These are phyloP conservation scores for Uronychia binucleata DNA, from an alignment of 73 alveolate genomes.

Conservation along the genomic window DNA sequence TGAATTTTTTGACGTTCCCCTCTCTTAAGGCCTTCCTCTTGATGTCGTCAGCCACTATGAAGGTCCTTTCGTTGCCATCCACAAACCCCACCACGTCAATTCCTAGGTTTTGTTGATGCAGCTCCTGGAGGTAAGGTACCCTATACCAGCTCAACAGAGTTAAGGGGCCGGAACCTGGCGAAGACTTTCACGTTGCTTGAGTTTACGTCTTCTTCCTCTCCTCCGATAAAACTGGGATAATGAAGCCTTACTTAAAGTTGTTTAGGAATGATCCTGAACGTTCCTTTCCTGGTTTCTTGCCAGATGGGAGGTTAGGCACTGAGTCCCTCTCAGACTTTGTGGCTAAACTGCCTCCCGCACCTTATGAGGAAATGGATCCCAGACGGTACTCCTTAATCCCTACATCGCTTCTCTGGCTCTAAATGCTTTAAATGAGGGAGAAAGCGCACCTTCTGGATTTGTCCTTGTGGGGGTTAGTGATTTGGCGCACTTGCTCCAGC, in stretches of 20 bases:
- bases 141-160: conserved; percentile 46
- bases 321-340: background rate
- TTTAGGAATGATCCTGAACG: background rate
- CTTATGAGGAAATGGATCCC: background rate
- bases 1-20: conserved; percentile 23
- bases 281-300: background rate
- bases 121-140: background rate
- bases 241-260: background rate
- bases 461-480: background rate
- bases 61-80: conserved; percentile 1
- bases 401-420: background rate
- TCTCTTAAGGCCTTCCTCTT: conserved; percentile 8
- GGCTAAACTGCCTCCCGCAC: background rate
- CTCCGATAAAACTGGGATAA: background rate
- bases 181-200: conserved; percentile 48
- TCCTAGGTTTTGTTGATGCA: background rate
- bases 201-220: background rate
- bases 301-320: too few relatives aligned
- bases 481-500: background rate
- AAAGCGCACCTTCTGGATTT: background rate
- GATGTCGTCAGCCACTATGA: background rate
- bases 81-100: background rate
- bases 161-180: conserved; percentile 74
- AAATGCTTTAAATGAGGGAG: background rate
- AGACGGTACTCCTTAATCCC: background rate